Base-by-base conservation (phyloP, 768 basidiomycete genomes). In the Rhodotorula toruloides region DNA sequence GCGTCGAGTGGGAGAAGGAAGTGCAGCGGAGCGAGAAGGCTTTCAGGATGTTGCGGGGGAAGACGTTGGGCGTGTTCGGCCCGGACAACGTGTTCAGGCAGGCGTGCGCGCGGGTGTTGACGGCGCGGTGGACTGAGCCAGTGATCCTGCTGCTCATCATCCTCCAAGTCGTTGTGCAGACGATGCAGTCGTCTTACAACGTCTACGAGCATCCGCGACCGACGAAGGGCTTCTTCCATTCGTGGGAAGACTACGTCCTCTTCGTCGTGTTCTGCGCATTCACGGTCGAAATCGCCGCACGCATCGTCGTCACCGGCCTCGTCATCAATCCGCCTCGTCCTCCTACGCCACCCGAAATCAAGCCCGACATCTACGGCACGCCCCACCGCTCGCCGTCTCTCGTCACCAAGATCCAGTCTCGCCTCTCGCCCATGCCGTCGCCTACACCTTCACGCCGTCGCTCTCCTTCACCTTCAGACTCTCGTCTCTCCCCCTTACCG, bases 241-340 rank as follows among this genome's bases (percentile, higher is more conserved):
- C 78, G 19, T 97, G 93, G 93, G 90, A 92, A 74, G 93, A 97
- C 77, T 87, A 84, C 74, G 85, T 81, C 27, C 80, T 97, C n/a
- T 90, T 97, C 76, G 83, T 74, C 27, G 79, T 97, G 59, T 97
- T 97, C 78, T 78, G 86, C 64, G 73, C 89, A 72, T 97, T 91
- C 82, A 91, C 91, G 10, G 67, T 93, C 55, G 94, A 98, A 80
- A 85, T 87, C 50, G 81, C 88, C 71, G 90, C 90, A 48, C 87
- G 93, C 32, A 92, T 93, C 75, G 84, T 90, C 73, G 87, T 91
- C 37, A 89, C 88, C 32, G 94, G 94, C 31, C 83, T 98, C 68
- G 76, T 97, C 25, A 82, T 96, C 54, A 91, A 77, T 83, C 58
- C 81, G 81, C 56, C 57, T 3, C 44, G 32, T 3, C 60, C 63